A percentile compares a stretch with the other conserved stretches of the same genome.
Conservation (phyloP, 192 early-diverging fungal species). For the Coemansia sp. region DNA sequence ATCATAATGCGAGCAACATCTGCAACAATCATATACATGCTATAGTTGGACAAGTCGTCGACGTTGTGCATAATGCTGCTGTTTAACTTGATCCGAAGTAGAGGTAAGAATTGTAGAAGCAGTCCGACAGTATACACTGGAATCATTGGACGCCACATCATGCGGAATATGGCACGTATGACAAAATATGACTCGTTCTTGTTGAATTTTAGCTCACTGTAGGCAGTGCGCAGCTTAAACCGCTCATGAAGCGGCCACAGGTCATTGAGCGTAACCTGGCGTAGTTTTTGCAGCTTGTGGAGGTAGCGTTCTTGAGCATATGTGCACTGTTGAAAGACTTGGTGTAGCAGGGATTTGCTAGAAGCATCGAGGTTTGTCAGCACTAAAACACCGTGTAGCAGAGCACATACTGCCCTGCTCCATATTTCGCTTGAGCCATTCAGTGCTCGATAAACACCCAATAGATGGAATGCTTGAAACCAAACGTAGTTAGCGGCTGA, state of each 20-base stretch:
- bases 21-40: constrained; percentile 22
- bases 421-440: neutral
- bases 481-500: neutral
- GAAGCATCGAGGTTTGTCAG: neutral
- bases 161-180: constrained; percentile 30
- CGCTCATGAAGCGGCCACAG: constrained; percentile 3
- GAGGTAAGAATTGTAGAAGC: constrained; percentile 1
- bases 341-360: neutral
- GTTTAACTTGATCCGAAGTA: constrained; percentile 6
- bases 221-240: neutral
- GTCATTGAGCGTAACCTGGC: constrained; percentile 1
- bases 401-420: neutral
- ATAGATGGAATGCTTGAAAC: constrained; percentile 1
- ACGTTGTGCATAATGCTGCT: constrained; percentile 22
- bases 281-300: neutral
- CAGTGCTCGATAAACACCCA: neutral
- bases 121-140: constrained; percentile 21
- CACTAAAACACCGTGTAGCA: neutral
- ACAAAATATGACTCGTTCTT: constrained; percentile 33
- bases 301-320: neutral
- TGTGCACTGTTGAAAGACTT: neutral
- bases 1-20: neutral
- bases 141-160: constrained; percentile 37
- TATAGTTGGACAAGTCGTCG: constrained; percentile 16
- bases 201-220: constrained; percentile 26